These are phyloP conservation scores for Astrocystis sublimbata DNA, from an alignment of 495 filamentous ascomycete species.

Conservation along the genomic window DNA sequence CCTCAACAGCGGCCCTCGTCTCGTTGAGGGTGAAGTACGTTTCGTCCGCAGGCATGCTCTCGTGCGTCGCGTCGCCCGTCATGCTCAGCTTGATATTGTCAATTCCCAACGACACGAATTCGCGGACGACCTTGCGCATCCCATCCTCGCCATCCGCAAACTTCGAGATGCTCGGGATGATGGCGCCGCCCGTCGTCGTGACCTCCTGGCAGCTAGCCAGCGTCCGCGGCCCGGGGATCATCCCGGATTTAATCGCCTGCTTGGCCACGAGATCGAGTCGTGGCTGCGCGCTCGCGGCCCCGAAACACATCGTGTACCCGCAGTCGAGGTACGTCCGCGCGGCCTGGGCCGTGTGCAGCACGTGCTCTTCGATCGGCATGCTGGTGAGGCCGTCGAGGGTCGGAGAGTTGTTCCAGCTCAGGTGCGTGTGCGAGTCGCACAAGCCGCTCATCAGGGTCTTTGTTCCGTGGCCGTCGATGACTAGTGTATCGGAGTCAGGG, in stretches of 20 bases:
- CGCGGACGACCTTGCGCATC: slow-evolving; percentile 48
- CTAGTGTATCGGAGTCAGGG: slow-evolving; percentile 4
- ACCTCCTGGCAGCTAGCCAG: slow-evolving; percentile 55
- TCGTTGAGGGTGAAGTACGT: slow-evolving; percentile 53
- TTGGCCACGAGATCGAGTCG: slow-evolving; percentile 53
- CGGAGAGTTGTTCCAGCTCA: slow-evolving; percentile 46
- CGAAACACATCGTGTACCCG: slow-evolving; percentile 32
- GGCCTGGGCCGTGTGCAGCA: slow-evolving; percentile 43
- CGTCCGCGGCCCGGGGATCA: slow-evolving; percentile 54
- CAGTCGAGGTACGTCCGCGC: slow-evolving; percentile 52
- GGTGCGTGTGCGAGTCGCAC: slow-evolving; percentile 52
- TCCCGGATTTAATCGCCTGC: slow-evolving; percentile 56
- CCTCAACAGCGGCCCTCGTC: slow-evolving; percentile 53
- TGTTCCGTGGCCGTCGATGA: slow-evolving; percentile 41
- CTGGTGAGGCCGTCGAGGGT: slow-evolving; percentile 10
- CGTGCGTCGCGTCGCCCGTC: slow-evolving; percentile 50
- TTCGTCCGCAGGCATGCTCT: slow-evolving; percentile 47
- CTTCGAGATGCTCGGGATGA: slow-evolving; percentile 49
- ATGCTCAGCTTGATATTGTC: slow-evolving; percentile 57
- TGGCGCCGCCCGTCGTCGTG: slow-evolving; percentile 44
- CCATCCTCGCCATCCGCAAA: slow-evolving; percentile 49
- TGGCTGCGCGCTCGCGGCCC: slow-evolving; percentile 52
- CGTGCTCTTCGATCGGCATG: slow-evolving; percentile 51
- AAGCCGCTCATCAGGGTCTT: slow-evolving; percentile 51
- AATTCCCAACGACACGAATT: slow-evolving; percentile 47